Evolutionary conservation across 495 filamentous ascomycete genomes (phyloP), one percentile per base, ranked within the genome.

Genomic region (Melanomma pulvis-pyrius): DNA sequence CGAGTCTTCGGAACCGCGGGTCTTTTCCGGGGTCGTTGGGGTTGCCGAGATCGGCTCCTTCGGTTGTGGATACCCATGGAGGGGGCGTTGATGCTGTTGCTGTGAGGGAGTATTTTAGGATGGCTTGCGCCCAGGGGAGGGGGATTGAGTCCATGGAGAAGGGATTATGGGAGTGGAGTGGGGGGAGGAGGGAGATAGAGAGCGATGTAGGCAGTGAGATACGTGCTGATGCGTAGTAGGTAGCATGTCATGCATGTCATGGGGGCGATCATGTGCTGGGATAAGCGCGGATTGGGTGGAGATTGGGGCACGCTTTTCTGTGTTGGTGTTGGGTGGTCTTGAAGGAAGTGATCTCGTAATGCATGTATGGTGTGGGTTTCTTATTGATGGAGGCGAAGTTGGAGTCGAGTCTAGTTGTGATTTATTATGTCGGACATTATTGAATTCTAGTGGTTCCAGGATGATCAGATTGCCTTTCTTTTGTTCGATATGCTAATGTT

Each of bases 11-110:
- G 34, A 69, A 65, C 19, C 61, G 46, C 2, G 65, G 69, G 51
- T 71, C 65, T 30, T 68, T 68, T 0, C 65, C 64, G 9, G 64
- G 65, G 51, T 71, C 65, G 2, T 64, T 29, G 15, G 36, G 39
- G 36, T 48, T 25, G 15, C 13, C 21, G 5, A 19, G 21, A 32
- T 24, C 28, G 36, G 39, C 1, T 2, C 24, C 56, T 28, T 25
- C 28, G 56, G 32, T 49, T 17, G 34, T 24, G 21, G 53, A 57
- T 39, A 28, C 11, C 48, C 48, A 50, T 7, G 48, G 48, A 3
- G 39, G 19, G 15, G 57, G 12, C 1, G 39, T 48, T 22, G 30
- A 55, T 32, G 59, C 34, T 11, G 44, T 51, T 34, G 59, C 59
- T 22, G 59, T n/a, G 19, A 52, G 46, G 15, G 59, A 54, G 3